These are phyloP conservation scores for Sphaceloma murrayae DNA, from an alignment of 2,329 filamentous ascomycete genomes.

Conservation along the genomic window DNA sequence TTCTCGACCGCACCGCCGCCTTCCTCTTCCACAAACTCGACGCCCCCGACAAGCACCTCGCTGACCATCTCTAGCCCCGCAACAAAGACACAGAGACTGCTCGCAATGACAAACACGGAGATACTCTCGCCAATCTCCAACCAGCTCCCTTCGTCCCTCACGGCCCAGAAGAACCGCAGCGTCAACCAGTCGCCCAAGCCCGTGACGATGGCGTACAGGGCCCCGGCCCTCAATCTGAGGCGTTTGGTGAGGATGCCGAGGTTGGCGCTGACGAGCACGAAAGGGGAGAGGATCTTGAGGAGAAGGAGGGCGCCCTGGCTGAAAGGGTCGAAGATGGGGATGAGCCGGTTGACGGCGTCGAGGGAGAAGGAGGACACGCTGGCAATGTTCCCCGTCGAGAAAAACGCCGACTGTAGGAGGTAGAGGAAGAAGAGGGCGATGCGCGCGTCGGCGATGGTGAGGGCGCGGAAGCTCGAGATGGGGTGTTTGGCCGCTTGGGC, in stretches of 20 bases:
- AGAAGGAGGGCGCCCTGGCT: slow-evolving; percentile 79
- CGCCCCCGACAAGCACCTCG: slow-evolving; percentile 68
- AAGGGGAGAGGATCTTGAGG: slow-evolving; percentile 85
- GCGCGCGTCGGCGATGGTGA: slow-evolving; percentile 74
- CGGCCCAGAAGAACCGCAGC: slow-evolving; percentile 94
- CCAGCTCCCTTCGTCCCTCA: slow-evolving; percentile 94
- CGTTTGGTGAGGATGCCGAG: slow-evolving; percentile 84
- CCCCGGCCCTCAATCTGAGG: slow-evolving; percentile 74
- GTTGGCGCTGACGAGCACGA: slow-evolving; percentile 83
- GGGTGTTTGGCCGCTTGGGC: neutral
- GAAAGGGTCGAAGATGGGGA: slow-evolving; percentile 91
- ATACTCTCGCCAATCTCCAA: slow-evolving; percentile 96
- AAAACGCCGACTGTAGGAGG: slow-evolving; percentile 89
- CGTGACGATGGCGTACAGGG: slow-evolving; percentile 91
- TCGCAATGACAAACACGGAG: slow-evolving; percentile 89
- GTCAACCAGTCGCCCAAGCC: slow-evolving; percentile 84
- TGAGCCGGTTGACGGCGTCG: slow-evolving; percentile 75
- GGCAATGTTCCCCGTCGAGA: slow-evolving; percentile 91
- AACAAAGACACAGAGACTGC: slow-evolving; percentile 80
- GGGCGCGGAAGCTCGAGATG: slow-evolving; percentile 46
- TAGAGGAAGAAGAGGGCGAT: slow-evolving; percentile 92
- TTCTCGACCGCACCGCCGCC: slow-evolving; percentile 6
- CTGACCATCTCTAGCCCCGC: slow-evolving; percentile 78
- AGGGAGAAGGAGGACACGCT: slow-evolving; percentile 89
- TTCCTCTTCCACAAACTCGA: slow-evolving; percentile 50